Evolutionary conservation across 495 filamentous ascomycete genomes (phyloP), one percentile per base, ranked within the genome.

Genomic region (Poronia punctata): DNA sequence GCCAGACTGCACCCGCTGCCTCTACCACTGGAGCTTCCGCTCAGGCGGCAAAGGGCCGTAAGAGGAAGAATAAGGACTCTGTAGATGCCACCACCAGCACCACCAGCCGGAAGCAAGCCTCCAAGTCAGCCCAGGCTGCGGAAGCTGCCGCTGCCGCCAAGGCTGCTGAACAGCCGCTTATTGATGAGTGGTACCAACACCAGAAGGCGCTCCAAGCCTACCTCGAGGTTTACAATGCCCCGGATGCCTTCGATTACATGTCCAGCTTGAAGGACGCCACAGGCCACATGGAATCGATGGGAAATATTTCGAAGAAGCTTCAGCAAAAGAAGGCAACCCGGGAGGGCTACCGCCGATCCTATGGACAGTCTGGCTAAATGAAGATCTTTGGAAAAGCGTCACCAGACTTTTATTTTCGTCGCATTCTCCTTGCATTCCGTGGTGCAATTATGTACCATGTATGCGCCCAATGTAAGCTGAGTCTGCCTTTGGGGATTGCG

Each of bases 21-120:
- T 51, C 61, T 18, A 46, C 50, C 15, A 52, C 62, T 11, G 56
- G 48, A 12, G 47, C 57, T 37, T 42, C 55, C 32, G 38, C 51
- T 21, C 45, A 60, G 10, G 53, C 60, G 39, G 38, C 66, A 40
- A 60, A 70, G 53, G 65, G 69, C 34, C 61, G 68, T 16, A 72
- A 72, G 64, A 56, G 69, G 16, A 73, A 73, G 68, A 67, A 37
- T 45, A 65, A 68, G 47, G 58, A 63, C 23, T 65, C 69, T 33
- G 50, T 67, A 36, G 58, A 63, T 29, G 62, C 68, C 40, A 54
- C 64, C 24, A 64, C 68, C 45, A 48, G 60, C 40, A 57, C 50
- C 46, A 54, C 58, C 22, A 57, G 56, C 46, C 62, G 64, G 48
- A 70, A 71, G 61, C 52, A 59, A 43, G 55, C 61, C 6, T 60